Evolutionary conservation across 495 filamentous ascomycete species (phyloP), one percentile per base, ranked within the genome.

Genomic region (Sphaerosporella brunnea): DNA sequence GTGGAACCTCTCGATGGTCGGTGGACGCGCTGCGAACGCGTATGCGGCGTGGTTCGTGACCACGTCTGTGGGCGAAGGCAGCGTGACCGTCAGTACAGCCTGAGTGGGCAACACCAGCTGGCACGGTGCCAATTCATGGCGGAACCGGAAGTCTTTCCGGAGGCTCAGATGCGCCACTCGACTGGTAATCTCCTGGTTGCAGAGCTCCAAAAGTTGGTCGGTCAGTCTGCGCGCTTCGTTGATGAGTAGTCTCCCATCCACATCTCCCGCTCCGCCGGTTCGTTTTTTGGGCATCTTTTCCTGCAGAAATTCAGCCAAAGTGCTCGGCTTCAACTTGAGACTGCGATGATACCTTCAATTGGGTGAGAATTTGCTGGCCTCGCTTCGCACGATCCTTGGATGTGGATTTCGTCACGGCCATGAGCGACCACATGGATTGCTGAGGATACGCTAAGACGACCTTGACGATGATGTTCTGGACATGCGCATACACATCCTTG

Each of bases 371-470:
- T 28, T 64, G 63, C 3, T 57, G 54, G 0, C 75, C 79, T 18
- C 78, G 68, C 16, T 52, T 55, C 18, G 65, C 68, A 16, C 79
- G 65, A 21, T 78, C 73, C 8, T 50, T 46, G 34, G 68, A 58
- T 16, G 58, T 67, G 2, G 74, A 69, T 35, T 74, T 74, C 54
- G 82, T 78, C 16, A 93, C 78, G 4, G 88, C 82, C 44, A 95
- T 73, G 10, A 96, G 65, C 50, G 77, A 83, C 92, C 90, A 99
- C 38, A 96, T 62, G n/a, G 87, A 80, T 63, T 96, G 90, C 55
- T 82, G 80, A 2, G 90, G 88, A 60, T 93, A 77, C 13, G 72
- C 63, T 18, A 74, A 66, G 20, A 93, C 78, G 35, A 93, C 80
- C 58, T 82, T 90, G 30, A 78, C 65, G 38, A 96, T 85, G 51